Conservation (phyloP, 2,329 filamentous ascomycete species). For the Fusarium palustre region DNA sequence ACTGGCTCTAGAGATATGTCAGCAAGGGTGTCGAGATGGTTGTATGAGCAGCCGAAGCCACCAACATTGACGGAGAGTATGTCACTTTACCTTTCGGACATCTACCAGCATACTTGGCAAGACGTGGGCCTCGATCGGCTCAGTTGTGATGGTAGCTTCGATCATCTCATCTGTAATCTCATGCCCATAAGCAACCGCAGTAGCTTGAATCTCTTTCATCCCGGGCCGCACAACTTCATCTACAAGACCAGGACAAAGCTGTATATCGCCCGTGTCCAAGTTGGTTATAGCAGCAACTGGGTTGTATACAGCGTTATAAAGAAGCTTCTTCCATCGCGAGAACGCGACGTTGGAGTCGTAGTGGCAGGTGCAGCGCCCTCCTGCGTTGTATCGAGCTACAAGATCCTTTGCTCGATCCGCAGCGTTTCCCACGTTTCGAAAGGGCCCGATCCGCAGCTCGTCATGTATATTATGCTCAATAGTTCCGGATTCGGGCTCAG, state of each 20-base stretch:
- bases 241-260: slow-evolving; percentile 42
- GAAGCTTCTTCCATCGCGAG: slow-evolving; percentile 44
- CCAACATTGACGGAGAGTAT: neutral
- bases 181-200: slow-evolving; percentile 41
- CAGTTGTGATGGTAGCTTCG: slow-evolving; percentile 38
- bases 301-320: slow-evolving; percentile 45
- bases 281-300: slow-evolving; percentile 38
- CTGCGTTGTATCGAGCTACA: slow-evolving; percentile 39
- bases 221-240: slow-evolving; percentile 41
- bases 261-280: slow-evolving; percentile 43
- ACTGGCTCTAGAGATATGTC: slow-evolving; percentile 37
- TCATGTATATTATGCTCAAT: slow-evolving; percentile 43
- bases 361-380: slow-evolving; percentile 34
- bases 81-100: slow-evolving; percentile 36
- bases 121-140: slow-evolving; percentile 43
- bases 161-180: slow-evolving; percentile 39
- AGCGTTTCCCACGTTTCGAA: slow-evolving; percentile 30
- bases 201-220: slow-evolving; percentile 42
- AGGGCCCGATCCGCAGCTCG: slow-evolving; percentile 40
- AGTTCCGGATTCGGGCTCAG: slow-evolving; percentile 37
- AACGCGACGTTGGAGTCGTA: slow-evolving; percentile 40
- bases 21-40: neutral
- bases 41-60: neutral
- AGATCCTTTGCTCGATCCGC: slow-evolving; percentile 38
- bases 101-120: slow-evolving; percentile 44